A percentile compares a stretch with the other conserved stretches of the same genome.
Evolutionary conservation across 768 basidiomycete genomes (phyloP).

Genomic region (Glaciozyma martinii): DNA sequence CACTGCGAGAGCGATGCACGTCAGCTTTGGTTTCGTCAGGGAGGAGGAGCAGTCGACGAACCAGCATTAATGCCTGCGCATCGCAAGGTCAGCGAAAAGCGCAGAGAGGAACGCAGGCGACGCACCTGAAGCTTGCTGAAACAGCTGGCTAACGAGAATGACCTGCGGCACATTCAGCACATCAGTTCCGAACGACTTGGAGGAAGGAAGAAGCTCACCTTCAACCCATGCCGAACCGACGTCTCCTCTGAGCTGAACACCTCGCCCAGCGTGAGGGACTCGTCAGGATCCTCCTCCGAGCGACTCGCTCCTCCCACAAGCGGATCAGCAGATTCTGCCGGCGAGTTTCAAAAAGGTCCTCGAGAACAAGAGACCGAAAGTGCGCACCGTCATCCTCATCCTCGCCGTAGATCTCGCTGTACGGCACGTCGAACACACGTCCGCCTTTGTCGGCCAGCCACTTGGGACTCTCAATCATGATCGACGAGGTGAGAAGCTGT

Average conservation of each 20-base stretch:
- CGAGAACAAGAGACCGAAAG: not conserved
- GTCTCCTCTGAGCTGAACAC: conserved; percentile 11
- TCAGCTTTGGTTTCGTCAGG: not conserved
- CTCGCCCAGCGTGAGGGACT: conserved; percentile 2
- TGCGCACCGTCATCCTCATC: not conserved
- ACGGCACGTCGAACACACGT: not conserved
- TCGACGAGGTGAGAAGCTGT: conserved; percentile 6
- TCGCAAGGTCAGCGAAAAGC: not conserved
- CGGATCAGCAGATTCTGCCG: not conserved
- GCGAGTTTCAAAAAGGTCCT: no score
- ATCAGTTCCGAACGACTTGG: not conserved
- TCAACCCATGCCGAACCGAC: conserved; percentile 51
- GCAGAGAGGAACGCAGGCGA: not conserved
- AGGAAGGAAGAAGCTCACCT: conserved; percentile 50
- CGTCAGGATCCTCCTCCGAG: not conserved
- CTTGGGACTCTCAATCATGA: conserved; percentile 18
- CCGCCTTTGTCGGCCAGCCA: conserved; percentile 5
- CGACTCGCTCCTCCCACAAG: not conserved
- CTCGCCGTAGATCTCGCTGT: conserved; percentile 9
- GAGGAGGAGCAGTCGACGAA: not conserved
- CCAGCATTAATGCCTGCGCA: conserved; percentile 51
- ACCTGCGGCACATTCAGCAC: conserved; percentile 53
- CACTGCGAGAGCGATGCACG: conserved; percentile 44
- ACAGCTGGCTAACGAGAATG: conserved; percentile 61
- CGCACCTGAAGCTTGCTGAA: conserved; percentile 68